Base-by-base conservation (phyloP, 2,329 filamentous ascomycete genomes). In the Microthyrium microscopicum region DNA sequence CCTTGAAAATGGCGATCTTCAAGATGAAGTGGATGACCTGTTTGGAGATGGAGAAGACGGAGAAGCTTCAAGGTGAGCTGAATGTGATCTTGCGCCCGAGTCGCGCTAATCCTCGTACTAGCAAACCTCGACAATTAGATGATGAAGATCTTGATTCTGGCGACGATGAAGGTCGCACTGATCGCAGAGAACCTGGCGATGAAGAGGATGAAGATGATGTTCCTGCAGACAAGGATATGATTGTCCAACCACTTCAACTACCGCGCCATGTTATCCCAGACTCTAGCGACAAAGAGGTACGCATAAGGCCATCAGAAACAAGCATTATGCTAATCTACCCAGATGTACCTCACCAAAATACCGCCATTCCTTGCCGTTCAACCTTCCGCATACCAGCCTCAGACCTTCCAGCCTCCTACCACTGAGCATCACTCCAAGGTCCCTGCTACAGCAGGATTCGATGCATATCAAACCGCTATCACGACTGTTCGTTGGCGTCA, bases 291-390 rank as follows among this genome's bases (percentile, higher is more conserved):
- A 73, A 73, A 47, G 69, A 71, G 51, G 77, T 84, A 58, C 37
- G 49, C 27, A 17, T 28, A 4, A 11, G 20, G 9, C 18, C 1
- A 5, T 29, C 22, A 19, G 11, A 9, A 17, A 13, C 27, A 11
- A 21, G 15, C 15, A 12, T 29, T 17, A 13, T 21, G 22, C 44
- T 53, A 31, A 47, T 41, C 13, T 5, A 20, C 24, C 5, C 31
- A 81, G 76, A 61, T 81, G 31, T 76, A 77, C 52, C 63, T 77
- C 4, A 54, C 84, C 45, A 75, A 73, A 42, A 64, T 87, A 2
- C 80, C 80, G 20, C 66, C 68, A 16, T 85, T 85, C 55, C 58
- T 87, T 45, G 70, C 69, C 33, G 64, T 84, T 41, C 64, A 78
- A 26, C 75, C 79, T 13, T 66, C 68, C 39, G 64, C 70, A 39